These are phyloP conservation scores for Iris macrosiphon DNA, from an alignment of 106 monocot species.

Conservation along the genomic window DNA sequence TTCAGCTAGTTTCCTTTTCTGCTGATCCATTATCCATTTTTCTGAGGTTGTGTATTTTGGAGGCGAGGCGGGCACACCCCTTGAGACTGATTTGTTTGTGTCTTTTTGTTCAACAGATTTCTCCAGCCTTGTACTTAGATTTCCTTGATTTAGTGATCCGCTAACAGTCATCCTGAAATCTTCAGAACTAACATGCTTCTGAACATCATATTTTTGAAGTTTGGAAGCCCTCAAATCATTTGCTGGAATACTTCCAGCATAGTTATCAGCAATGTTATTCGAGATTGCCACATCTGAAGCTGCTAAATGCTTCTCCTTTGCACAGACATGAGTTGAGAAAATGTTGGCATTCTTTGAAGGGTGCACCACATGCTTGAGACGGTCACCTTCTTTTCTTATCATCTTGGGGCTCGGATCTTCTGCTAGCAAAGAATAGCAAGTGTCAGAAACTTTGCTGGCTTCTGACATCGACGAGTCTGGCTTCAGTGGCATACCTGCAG, in stretches of 20 bases:
- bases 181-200: constrained; percentile 30
- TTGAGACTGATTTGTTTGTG: constrained; percentile 23
- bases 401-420: constrained; percentile 21
- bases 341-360: constrained; percentile 27
- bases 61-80: constrained; percentile 40
- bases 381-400: constrained; percentile 24
- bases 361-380: constrained; percentile 9
- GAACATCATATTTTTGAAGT: constrained; percentile 28
- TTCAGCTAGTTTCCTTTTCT: constrained; percentile 54
- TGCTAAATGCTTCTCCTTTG: constrained; percentile 19
- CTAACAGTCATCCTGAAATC: constrained; percentile 31
- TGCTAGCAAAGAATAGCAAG: constrained; percentile 11
- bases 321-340: constrained; percentile 17
- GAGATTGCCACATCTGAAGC: constrained; percentile 12
- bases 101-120: constrained; percentile 54
- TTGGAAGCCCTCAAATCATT: constrained; percentile 31
- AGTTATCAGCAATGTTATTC: constrained; percentile 8
- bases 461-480: constrained; percentile 20
- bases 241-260: constrained; percentile 26
- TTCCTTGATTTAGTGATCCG: constrained; percentile 20
- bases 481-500: constrained; percentile 5
- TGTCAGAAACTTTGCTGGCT: constrained; percentile 12
- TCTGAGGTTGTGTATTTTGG: constrained; percentile 81
- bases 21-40: constrained; percentile 73
- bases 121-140: constrained; percentile 17